Conservation (phyloP, 192 early-diverging fungal species). For the Mortierella antarctica region DNA sequence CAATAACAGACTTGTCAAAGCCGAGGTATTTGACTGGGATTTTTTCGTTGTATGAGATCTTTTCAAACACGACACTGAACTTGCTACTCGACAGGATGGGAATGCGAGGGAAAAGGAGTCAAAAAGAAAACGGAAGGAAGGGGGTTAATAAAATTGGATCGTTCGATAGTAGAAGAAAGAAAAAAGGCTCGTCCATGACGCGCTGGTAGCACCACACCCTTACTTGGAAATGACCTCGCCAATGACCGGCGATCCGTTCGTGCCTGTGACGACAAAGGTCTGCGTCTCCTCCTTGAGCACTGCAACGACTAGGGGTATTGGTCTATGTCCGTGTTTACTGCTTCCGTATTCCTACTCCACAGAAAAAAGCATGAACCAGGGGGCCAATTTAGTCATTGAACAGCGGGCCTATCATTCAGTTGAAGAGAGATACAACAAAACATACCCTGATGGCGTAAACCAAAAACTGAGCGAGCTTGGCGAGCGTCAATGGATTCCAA, state of each 20-base stretch:
- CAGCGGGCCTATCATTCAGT: background rate
- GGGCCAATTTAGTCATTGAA: background rate
- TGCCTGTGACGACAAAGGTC: conserved; percentile 78
- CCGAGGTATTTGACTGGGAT: conserved; percentile 76
- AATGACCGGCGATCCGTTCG: conserved; percentile 61
- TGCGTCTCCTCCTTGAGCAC: conserved; percentile 71
- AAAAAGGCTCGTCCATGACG: background rate
- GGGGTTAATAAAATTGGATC: conserved; percentile 5
- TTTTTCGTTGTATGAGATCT: conserved; percentile 72
- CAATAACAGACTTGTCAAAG: conserved; percentile 87
- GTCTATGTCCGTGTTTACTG: conserved; percentile 49
- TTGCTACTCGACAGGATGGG: conserved; percentile 55
- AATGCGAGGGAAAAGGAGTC: background rate
- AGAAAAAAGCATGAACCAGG: background rate
- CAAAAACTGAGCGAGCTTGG: conserved; percentile 85
- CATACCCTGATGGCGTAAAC: conserved; percentile 79
- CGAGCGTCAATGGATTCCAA: conserved; percentile 69
- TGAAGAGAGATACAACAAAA: background rate
- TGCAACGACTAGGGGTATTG: conserved; percentile 83
- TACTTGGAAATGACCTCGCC: conserved; percentile 63
- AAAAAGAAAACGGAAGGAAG: background rate
- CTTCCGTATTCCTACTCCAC: conserved; percentile 72
- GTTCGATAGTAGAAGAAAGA: conserved; percentile 1
- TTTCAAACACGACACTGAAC: conserved; percentile 87
- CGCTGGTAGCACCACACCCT: conserved; percentile 11